A percentile compares a stretch with the other conserved stretches of the same genome.
Conservation (phyloP, 495 filamentous ascomycete genomes). For the Aspergillus hancockii region DNA sequence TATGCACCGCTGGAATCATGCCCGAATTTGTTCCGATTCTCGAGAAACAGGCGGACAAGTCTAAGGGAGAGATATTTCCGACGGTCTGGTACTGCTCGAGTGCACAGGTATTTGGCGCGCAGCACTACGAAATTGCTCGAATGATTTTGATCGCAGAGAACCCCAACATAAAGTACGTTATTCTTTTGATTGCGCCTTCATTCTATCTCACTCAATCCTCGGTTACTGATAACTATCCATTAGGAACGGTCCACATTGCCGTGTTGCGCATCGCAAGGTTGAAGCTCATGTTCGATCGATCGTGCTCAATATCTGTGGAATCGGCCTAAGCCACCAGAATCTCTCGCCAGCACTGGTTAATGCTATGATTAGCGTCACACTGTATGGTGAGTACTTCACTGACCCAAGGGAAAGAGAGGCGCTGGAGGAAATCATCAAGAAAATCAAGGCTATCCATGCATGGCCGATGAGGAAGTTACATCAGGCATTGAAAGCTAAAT, state of each 20-base stretch:
- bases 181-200: background rate
- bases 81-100: constrained; percentile 28
- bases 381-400: constrained; percentile 33
- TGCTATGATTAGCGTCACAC: constrained; percentile 27
- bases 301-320: constrained; percentile 29
- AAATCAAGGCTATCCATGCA: background rate
- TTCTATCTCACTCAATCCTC: background rate
- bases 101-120: constrained; percentile 24
- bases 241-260: constrained; percentile 16
- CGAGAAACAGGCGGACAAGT: constrained; percentile 19
- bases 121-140: constrained; percentile 26
- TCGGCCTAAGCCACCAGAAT: constrained; percentile 19
- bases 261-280: constrained; percentile 22
- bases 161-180: constrained; percentile 26
- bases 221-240: background rate
- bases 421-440: background rate
- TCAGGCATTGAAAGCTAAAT: background rate
- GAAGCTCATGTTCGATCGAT: constrained; percentile 29
- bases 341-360: constrained; percentile 28
- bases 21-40: constrained; percentile 25
- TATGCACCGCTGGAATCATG: constrained; percentile 14
- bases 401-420: constrained; percentile 25
- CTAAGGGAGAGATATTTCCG: constrained; percentile 29
- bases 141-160: constrained; percentile 29
- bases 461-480: background rate